Evolutionary conservation across 345 rosid species (phyloP), one percentile per base, ranked within the genome.

Genomic region (Punica granatum): DNA sequence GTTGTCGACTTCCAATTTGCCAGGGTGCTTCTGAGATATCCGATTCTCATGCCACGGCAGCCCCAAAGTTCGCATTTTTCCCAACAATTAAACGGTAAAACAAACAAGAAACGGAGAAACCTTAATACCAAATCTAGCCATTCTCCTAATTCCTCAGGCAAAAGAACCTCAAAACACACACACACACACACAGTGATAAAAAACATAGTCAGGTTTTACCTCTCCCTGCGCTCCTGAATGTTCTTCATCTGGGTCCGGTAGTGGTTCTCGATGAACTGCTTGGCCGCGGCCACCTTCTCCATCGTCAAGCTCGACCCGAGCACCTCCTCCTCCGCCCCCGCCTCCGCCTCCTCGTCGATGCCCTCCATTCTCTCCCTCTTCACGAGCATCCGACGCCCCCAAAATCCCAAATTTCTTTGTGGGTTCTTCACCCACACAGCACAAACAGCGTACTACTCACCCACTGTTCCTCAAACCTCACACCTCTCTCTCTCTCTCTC

Each of bases 251-350:
- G 98, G 78, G 88, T 92, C 85, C 90, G 78, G 65, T 92, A 92
- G 78, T 92, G 98, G 80, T 92, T 92, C 85, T 92, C 98, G 63
- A 92, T 92, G 83, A 79, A 92, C 90, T 92, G 91, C 73, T 92
- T 92, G 34, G 98, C 92, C 21, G 97, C 98, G 26, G 98, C 98
- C 68, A 92, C 98, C 72, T 83, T 92, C 93, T 92, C 98, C 98
- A 92, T 87, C 72, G 98, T 92, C 81, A 90, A 86, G 76, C 88
- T 90, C 76, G 97, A 90, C 70, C 95, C 96, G 70, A 83, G 42
- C 69, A 84, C 88, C 83, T 87, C 92, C 71, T 83, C 82, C 59
- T 80, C 86, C 42, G 72, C 78, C 49, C 25, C 70, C 69, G 78
- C 89, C 75, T 72, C 75, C 34, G 46, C 71, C 53, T 67, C 73